Percentiles rank a stretch among this genome's conserved stretches.
Evolutionary conservation across 1,284 basidiomycete genomes (phyloP).

Genomic region (Puccinia horiana): DNA sequence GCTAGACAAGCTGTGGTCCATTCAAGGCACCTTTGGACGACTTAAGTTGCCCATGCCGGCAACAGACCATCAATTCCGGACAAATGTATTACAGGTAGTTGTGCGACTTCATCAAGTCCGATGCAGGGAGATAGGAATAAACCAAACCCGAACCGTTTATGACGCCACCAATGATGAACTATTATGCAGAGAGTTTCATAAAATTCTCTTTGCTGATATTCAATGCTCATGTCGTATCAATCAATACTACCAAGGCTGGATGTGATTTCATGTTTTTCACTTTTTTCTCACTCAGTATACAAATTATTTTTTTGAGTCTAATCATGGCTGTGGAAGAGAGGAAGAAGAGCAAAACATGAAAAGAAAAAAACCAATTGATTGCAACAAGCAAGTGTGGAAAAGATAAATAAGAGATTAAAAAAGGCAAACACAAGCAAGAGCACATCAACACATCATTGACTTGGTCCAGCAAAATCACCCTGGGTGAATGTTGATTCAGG

Average conservation of each 20-base stretch:
- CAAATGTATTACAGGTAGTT: conserved; percentile 58
- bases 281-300: no score
- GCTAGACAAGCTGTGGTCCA: conserved; percentile 60
- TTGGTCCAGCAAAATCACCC: no score
- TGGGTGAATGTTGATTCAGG: no score
- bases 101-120: conserved; percentile 54
- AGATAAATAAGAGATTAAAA: no score
- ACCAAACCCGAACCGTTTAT: conserved; percentile 61
- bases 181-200: background rate
- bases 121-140: no score
- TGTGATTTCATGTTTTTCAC: no score
- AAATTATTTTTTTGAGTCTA: background rate
- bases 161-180: background rate
- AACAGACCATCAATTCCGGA: conserved; percentile 53
- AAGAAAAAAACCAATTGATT: no score
- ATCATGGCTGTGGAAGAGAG: no score
- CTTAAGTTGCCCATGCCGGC: conserved; percentile 60
- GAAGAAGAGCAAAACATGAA: no score
- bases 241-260: background rate
- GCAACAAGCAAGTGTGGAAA: no score
- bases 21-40: conserved; percentile 62
- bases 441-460: no score
- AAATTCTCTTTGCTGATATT: background rate
- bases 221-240: background rate
- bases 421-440: no score